phyloP scores from a whole-genome alignment of 805 yeast species.

The Candida michaelii region DNA sequence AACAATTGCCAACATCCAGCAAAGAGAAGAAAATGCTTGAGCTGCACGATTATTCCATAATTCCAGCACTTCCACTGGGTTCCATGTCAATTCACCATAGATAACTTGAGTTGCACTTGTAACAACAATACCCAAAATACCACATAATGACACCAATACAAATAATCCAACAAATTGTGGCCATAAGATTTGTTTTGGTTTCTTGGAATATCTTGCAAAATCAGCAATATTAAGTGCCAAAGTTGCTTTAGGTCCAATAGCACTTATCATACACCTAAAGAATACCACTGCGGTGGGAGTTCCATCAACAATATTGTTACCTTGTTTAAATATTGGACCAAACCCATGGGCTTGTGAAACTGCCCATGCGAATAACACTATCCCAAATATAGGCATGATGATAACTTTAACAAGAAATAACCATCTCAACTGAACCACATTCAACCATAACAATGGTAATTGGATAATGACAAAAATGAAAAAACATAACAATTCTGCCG shows the following conservation, averaged over 20 bases:
- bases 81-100: constrained; percentile 15
- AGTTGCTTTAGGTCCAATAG: constrained; percentile 16
- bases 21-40: constrained; percentile 14
- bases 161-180: constrained; percentile 16
- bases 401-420: constrained; percentile 23
- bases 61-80: constrained; percentile 48
- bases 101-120: constrained; percentile 15
- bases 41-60: constrained; percentile 44
- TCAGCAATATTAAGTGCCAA: constrained; percentile 15
- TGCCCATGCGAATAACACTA: constrained; percentile 30
- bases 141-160: constrained; percentile 11
- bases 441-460: constrained; percentile 23
- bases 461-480: constrained; percentile 13
- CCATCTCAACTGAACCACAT: constrained; percentile 28
- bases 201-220: constrained; percentile 15
- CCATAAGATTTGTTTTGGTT: constrained; percentile 8
- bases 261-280: constrained; percentile 13
- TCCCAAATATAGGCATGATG: constrained; percentile 27
- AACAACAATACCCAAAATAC: constrained; percentile 14
- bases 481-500: constrained; percentile 15
- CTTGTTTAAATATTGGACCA: constrained; percentile 18
- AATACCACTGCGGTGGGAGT: constrained; percentile 16
- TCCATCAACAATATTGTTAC: constrained; percentile 4
- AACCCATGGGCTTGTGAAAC: constrained; percentile 26
- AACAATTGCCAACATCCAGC: constrained; percentile 22